Base-by-base conservation (phyloP, 2,329 filamentous ascomycete species). In the Paraphaeosphaeria minitans region DNA sequence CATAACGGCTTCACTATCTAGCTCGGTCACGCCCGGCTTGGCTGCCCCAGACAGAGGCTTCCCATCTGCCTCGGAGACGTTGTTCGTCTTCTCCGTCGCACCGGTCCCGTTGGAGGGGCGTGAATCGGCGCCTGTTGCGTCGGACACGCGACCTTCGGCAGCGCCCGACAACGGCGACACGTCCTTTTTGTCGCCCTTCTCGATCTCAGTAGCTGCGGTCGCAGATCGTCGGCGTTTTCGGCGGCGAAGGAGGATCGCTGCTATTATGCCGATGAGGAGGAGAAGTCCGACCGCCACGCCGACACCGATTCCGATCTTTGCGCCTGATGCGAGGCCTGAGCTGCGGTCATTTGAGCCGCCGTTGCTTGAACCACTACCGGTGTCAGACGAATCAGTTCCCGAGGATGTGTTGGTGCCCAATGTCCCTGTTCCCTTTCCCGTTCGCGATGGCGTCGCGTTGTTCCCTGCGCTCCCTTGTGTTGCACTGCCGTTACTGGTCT, bases 241-340 rank as follows among this genome's bases (percentile, higher is more conserved):
- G 41, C 52, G 52, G 29, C 52, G 52, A 16, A 54, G 52, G 6
- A 46, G 31, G 19, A 47, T 8, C 10, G 43, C 31, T 24, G n/a
- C 52, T 39, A 54, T 35, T 27, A 54, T 46, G 4, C 29, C 41
- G 33, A 54, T 21, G 16, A 47, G 16, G 19, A 54, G 14, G 10
- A 54, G 52, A 5, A 39, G 27, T 19, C 8, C 52, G 19, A 47
- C 33, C 10, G 52, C 41, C 16, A 54, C 41, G 24, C 52, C 52
- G 29, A 54, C 52, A 24, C 52, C 52, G 29, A 54, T 54, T 7
- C 52, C 52, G 8, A 54, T 54, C 29, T 54, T 54, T 8, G 42
- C 39, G 5, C 52, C 52, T 35, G 52, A 54, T 16, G 21, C 42
- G 8, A 54, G 41, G 12, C 41, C 42, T n/a, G 52, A 46, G 29